Base-by-base conservation (phyloP, 2,329 filamentous ascomycete genomes). In the Ilyonectria sp. region DNA sequence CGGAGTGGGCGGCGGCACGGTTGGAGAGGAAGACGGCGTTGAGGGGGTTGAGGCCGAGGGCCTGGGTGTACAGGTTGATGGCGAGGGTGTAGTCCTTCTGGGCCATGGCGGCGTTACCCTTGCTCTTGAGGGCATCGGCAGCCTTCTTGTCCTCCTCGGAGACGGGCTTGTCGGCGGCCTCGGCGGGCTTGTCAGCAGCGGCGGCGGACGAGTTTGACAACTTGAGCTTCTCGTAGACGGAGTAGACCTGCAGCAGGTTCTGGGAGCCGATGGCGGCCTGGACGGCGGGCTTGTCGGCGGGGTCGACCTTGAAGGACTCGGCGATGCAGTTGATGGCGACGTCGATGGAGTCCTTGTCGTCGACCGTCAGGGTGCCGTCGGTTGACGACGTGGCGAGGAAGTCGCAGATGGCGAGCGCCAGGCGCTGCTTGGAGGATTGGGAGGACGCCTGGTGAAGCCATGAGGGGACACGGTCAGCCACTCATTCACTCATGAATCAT, bases 21-120 rank as follows among this genome's bases (percentile, higher is more conserved):
- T 99, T 99, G 70, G 94, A 97, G 46, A 99, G 92, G 87, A 96
- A 99, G 82, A 99, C 96, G 44, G 95, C 93, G 84, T 99, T 98
- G 72, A 89, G 86, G 2, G 96, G 94, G 74, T 93, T 84, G 60
- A 98, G 86, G 63, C 89, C 87, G 29, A 99, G 90, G 4, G 96
- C 96, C 81, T 95, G 88, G 29, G 93, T 94, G 87, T 99, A 99
- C 73, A 93, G 86, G 75, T 94, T 91, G 79, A 98, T 94, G 69
- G 96, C 96, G 47, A 85, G 78, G 52, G 86, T 77, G 85, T 98
- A 98, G 82, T 98, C 94, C 85, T 97, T 98, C 80, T 92, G 90
- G 65, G 94, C 92, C 95, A 99, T 98, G 67, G 95, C 94, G 60
- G 94, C 91, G 84, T 99, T 99, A 75, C 96, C 96, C 78, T 94